phyloP scores from a whole-genome alignment of 495 filamentous ascomycete species.

The Massariosphaeria phaeospora region DNA sequence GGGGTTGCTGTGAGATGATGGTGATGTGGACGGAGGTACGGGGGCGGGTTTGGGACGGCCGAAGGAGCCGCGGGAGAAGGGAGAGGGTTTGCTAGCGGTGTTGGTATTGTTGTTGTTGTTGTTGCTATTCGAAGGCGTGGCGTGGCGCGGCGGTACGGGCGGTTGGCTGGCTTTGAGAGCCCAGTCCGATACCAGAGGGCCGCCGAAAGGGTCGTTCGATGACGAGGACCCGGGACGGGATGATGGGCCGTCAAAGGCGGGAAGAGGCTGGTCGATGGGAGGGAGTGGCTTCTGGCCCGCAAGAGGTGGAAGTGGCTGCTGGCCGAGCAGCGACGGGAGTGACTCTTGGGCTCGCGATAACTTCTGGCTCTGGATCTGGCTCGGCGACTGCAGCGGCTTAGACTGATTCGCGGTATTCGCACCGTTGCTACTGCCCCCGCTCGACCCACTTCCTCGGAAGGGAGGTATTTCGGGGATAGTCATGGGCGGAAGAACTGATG shows the following conservation, averaged over 20 bases:
- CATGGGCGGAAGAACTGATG: slow-evolving; percentile 17
- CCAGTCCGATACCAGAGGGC: slow-evolving; percentile 11
- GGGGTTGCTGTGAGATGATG: slow-evolving; percentile 37
- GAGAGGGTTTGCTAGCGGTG: slow-evolving; percentile 7
- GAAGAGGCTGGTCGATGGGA: slow-evolving; percentile 27
- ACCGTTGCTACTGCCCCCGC: not conserved
- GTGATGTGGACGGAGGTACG: no score
- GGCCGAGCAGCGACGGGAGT: slow-evolving; percentile 15
- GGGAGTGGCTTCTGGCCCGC: slow-evolving; percentile 27
- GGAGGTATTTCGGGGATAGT: slow-evolving; percentile 20
- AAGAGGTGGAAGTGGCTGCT: slow-evolving; percentile 34
- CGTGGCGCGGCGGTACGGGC: not conserved
- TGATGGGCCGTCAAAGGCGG: slow-evolving; percentile 9
- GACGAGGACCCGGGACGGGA: not conserved
- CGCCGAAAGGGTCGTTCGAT: slow-evolving; percentile 16
- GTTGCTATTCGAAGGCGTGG: not conserved
- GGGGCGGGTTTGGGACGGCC: slow-evolving; percentile 9
- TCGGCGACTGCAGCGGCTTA: not conserved
- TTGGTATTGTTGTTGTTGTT: slow-evolving; percentile 1
- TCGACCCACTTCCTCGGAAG: slow-evolving; percentile 3
- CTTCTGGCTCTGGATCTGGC: slow-evolving; percentile 4
- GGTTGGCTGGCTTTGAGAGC: not conserved
- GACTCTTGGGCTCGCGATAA: slow-evolving; percentile 12
- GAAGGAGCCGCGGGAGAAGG: slow-evolving; percentile 8
- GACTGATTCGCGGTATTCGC: not conserved